Evolutionary conservation across 1,139 yeast genomes (phyloP), one percentile per base, ranked within the genome.

Genomic region (Blastobotrys ciferrii): DNA sequence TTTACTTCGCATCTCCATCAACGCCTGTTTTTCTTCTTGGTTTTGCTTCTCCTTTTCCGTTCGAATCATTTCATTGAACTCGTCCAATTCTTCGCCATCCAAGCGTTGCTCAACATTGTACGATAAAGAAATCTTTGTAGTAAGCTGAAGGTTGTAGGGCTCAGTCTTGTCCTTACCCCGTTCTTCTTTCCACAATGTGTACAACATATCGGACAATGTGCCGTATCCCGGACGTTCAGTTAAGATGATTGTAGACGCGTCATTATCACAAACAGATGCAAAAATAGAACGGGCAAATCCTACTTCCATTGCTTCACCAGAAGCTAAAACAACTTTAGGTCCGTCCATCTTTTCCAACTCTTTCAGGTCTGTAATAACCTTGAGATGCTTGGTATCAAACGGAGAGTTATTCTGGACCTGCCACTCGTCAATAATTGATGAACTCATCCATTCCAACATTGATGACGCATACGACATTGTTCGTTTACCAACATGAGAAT

Each of bases 361-460:
- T 33, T 72, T 73, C 1, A 85, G 76, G 40, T 78, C 78, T 20
- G 82, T 72, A 13, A 84, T 72, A 30, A 67, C 47, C 49, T 65
- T 80, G 81, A 53, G 79, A 79, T 61, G 80, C 72, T 28, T 83
- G 70, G 51, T 65, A 32, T 69, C 73, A 51, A 86, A 84, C 0
- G 97, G 96, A 2, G 85, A 78, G 49, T 79, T 78, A 47, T 80
- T 82, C 55, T 80, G 76, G 9, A 76, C 71, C 58, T 87, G 96
- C 92, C 96, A 88, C 47, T 83, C 85, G 58, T 85, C 84, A 31
- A 87, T 78, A 39, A 89, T 77, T 23, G 81, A 77, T 1, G 91
- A 78, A 0, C 95, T 82, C 92, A 92, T 86, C 98, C 98, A 94
- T 69, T 94, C 98, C 20, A 91, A 69, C 82, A 92, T 85, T 50